Base-by-base conservation (phyloP, 2,329 filamentous ascomycete genomes). In the Emergomyces pasteurianus region DNA sequence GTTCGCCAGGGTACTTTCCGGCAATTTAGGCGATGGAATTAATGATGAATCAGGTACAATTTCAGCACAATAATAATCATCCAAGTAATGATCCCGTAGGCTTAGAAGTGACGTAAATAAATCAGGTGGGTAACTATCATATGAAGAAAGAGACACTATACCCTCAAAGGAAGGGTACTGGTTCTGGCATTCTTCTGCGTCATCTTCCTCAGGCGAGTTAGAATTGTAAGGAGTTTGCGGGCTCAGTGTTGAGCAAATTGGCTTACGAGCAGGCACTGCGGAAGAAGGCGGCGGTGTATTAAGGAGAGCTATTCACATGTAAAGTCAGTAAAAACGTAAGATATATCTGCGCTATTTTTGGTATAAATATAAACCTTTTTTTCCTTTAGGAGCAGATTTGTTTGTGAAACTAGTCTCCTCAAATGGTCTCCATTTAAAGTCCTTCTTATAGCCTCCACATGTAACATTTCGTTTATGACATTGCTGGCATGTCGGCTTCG, bases 381-480 rank as follows among this genome's bases (percentile, higher is more conserved):
- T 81, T 47, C 73, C 63, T 66, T 79, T 81, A 16, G 66, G 60
- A 34, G 66, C 63, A 28, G 71, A 63, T 46, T 72, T 77, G 38
- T 69, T 67, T 12, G 69, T 73, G 64, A 85, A 78, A 60, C 75
- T 84, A 54, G 82, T 79, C 65, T 88, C 85, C 68, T 86, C 85
- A 66, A 88, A 88, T 0, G 85, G 81, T 58, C 85, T 79, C 86
- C 86, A 89, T 78, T 89, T 88, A 75, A 88, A 89, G 71, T 87
- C 84, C 71, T 87, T 89, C 72, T 84, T 87, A 74, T 89, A 89
- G 42, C 86, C 86, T 62, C 86, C 86, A 69, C 86, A 89, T 3
- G 76, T 71, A 26, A 89, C 85, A 64, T 81, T 84, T 59, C 86
- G 79, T 66, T 82, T 83, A 53, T 83, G 78, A 69, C 86, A 88